phyloP scores from a whole-genome alignment of 805 yeast species.

The Candida sanyiensis region DNA sequence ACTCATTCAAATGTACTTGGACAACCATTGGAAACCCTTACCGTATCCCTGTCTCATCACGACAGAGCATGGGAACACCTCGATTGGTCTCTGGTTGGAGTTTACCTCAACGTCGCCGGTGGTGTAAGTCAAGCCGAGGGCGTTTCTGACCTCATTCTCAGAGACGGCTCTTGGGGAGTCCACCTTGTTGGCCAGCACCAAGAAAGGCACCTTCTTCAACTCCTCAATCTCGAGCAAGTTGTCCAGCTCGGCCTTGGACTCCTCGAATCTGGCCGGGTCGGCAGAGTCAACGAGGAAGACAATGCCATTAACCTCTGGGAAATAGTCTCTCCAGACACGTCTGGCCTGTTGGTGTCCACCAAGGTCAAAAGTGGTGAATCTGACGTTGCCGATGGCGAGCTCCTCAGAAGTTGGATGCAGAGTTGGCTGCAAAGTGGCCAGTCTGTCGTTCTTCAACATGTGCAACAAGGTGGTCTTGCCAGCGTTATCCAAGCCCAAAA shows the following conservation, averaged over 20 bases:
- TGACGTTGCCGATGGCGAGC: constrained; percentile 90
- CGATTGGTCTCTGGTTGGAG: constrained; percentile 78
- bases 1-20: constrained; percentile 90
- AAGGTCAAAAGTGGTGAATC: constrained; percentile 95
- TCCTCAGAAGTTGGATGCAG: constrained; percentile 99
- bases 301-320: constrained; percentile 98
- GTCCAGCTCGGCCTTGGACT: constrained; percentile 91
- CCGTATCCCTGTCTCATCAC: constrained; percentile 99
- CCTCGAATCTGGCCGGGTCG: constrained; percentile 91
- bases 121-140: constrained; percentile 79
- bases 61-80: constrained; percentile 95
- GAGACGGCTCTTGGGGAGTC: constrained; percentile 92
- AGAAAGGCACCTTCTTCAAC: constrained; percentile 81
- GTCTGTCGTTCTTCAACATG: constrained; percentile 89
- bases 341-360: constrained; percentile 99
- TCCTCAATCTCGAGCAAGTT: constrained; percentile 91
- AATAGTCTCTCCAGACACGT: constrained; percentile 98
- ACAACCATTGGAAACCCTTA: constrained; percentile 97
- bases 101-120: constrained; percentile 70
- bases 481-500: constrained; percentile 95
- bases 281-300: constrained; percentile 97
- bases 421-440: constrained; percentile 97
- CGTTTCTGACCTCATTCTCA: constrained; percentile 89
- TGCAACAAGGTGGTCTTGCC: constrained; percentile 91
- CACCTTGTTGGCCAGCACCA: constrained; percentile 93